Conservation (phyloP, 352 stramenopile genomes). For the Globisporangium uncinulatum region DNA sequence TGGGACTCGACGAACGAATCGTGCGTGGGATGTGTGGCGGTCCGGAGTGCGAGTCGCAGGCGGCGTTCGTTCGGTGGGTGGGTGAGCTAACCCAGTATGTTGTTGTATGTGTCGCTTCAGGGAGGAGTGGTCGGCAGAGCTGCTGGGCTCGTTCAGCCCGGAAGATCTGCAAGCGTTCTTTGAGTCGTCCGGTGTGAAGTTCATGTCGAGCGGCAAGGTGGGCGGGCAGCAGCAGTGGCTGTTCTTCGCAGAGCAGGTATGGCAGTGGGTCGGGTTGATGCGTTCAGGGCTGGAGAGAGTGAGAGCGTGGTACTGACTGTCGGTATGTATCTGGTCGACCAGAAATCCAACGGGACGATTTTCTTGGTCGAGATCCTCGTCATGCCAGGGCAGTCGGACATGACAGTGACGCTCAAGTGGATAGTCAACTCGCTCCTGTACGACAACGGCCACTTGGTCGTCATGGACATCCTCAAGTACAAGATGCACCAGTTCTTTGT, state of each 20-base stretch:
- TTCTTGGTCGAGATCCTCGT: conserved; percentile 79
- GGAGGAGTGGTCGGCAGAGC: conserved; percentile 68
- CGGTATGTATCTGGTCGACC: background rate
- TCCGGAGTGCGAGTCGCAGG: too few species aligned
- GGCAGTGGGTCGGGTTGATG: background rate
- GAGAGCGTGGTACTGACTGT: conserved; percentile 3
- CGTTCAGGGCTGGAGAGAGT: background rate
- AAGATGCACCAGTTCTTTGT: conserved; percentile 58
- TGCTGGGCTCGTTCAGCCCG: conserved; percentile 48
- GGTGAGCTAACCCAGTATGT: conserved; percentile 2
- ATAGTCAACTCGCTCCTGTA: conserved; percentile 85
- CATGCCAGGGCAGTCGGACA: conserved; percentile 68
- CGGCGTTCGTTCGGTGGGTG: conserved; percentile 2
- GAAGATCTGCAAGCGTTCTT: conserved; percentile 55
- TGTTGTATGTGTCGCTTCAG: conserved; percentile 19
- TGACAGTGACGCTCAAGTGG: conserved; percentile 86
- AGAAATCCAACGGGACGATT: conserved; percentile 73
- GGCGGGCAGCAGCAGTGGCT: conserved; percentile 73
- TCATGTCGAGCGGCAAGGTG: conserved; percentile 67
- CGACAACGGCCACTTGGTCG: conserved; percentile 76
- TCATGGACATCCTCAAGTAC: conserved; percentile 80
- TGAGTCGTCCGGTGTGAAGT: conserved; percentile 55
- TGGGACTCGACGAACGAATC: conserved; percentile 77
- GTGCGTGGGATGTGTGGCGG: conserved; percentile 21
- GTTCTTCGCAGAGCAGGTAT: conserved; percentile 78